Evolutionary conservation across 2,329 filamentous ascomycete genomes (phyloP).

Genomic region (Blastomyces parvus): DNA sequence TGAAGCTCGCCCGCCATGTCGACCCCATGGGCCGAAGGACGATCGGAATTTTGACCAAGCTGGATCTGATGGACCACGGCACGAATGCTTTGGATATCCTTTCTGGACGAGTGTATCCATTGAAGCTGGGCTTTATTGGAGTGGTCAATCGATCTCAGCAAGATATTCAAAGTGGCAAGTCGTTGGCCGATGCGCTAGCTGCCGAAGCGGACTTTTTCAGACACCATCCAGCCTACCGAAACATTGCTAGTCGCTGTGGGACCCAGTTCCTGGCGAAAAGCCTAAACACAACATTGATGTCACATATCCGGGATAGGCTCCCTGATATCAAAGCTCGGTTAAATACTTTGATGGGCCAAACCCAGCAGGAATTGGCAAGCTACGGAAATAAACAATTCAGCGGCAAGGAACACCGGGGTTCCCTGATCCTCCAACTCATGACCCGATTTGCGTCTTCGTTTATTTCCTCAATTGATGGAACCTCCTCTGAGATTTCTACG

Average conservation of each 20-base stretch:
- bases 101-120: conserved; percentile 89
- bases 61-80: conserved; percentile 97
- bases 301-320: conserved; percentile 86
- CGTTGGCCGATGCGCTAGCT: conserved; percentile 82
- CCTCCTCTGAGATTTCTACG: conserved; percentile 95
- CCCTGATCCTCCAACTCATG: conserved; percentile 93
- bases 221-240: conserved; percentile 92
- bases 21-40: conserved; percentile 89
- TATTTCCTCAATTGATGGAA: conserved; percentile 97
- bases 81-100: conserved; percentile 96
- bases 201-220: conserved; percentile 92
- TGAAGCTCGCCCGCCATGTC: conserved; percentile 94
- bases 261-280: conserved; percentile 92
- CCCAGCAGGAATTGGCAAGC: conserved; percentile 93
- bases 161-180: conserved; percentile 92
- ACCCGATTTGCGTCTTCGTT: conserved; percentile 96
- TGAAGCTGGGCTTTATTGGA: conserved; percentile 96
- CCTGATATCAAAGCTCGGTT: conserved; percentile 96
- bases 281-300: conserved; percentile 89
- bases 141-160: conserved; percentile 97
- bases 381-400: conserved; percentile 98
- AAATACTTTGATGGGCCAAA: conserved; percentile 99
- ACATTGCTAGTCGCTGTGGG: conserved; percentile 86
- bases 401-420: conserved; percentile 91
- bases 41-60: conserved; percentile 92